These are phyloP conservation scores for Plantago elongata DNA, from an alignment of 257 asterid genomes.

Conservation along the genomic window DNA sequence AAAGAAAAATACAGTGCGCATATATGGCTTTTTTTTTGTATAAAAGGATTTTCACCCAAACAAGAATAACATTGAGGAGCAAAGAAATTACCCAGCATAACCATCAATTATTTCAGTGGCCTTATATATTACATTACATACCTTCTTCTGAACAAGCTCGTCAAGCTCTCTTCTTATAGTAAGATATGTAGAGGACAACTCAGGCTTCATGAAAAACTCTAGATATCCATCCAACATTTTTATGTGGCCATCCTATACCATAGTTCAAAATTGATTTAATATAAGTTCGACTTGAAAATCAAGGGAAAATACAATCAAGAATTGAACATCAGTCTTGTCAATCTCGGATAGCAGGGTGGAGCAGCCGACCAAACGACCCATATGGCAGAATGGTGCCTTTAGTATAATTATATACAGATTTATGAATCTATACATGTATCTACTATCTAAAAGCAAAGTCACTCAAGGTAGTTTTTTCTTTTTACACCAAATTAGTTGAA, in stretches of 20 bases:
- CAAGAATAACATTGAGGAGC: background rate
- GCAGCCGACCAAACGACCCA: too few species aligned
- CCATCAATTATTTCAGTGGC: too few species aligned
- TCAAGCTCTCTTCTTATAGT: conserved; percentile 68
- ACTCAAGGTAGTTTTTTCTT: too few species aligned
- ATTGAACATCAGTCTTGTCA: background rate
- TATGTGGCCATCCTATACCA: conserved; percentile 75
- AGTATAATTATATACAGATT: too few species aligned
- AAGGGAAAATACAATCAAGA: conserved; percentile 5
- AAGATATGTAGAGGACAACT: conserved; percentile 57
- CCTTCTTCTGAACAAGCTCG: conserved; percentile 75
- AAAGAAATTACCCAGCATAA: background rate
- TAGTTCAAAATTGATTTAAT: conserved; percentile 15
- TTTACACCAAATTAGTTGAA: too few species aligned
- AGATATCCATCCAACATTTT: conserved; percentile 89
- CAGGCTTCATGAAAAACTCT: conserved; percentile 82
- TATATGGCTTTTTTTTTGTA: too few species aligned
- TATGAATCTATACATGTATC: too few species aligned
- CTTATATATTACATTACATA: conserved; percentile 18
- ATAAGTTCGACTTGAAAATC: conserved; percentile 9
- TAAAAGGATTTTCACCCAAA: background rate
- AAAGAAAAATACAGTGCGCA: too few species aligned
- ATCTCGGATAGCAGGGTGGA: too few species aligned
- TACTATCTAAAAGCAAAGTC: too few species aligned
- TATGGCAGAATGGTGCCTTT: too few species aligned